Evolutionary conservation across 1,284 basidiomycete genomes (phyloP).

Genomic region (Coniferiporia weirii): DNA sequence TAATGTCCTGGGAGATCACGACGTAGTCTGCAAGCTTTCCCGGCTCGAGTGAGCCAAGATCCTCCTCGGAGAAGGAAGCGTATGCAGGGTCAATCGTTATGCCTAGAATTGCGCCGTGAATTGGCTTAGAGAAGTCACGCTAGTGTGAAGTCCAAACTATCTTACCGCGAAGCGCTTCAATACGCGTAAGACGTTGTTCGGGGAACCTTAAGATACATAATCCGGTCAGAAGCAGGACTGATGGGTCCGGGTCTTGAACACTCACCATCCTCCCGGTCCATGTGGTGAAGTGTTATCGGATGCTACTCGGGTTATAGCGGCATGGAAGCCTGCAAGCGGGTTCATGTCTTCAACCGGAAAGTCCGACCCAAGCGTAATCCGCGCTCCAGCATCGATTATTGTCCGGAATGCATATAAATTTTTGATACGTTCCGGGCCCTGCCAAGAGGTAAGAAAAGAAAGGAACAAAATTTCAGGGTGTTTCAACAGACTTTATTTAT

Average conservation of each 20-base stretch:
- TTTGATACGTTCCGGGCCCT: conserved; percentile 81
- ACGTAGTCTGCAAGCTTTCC: conserved; percentile 86
- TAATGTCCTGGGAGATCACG: conserved; percentile 77
- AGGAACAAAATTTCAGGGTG: background rate
- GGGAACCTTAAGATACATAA: conserved; percentile 56
- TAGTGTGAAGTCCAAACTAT: background rate
- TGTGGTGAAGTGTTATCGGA: conserved; percentile 74
- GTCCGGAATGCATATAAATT: conserved; percentile 84
- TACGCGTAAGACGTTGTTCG: conserved; percentile 68
- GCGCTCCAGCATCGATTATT: conserved; percentile 55
- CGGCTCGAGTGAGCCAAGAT: conserved; percentile 62
- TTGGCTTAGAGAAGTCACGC: background rate
- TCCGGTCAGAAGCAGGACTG: too few species aligned
- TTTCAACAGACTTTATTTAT: background rate
- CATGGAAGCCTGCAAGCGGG: conserved; percentile 77
- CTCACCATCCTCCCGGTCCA: conserved; percentile 76
- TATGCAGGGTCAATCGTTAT: conserved; percentile 81
- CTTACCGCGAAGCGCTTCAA: conserved; percentile 65
- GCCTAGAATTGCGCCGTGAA: conserved; percentile 29
- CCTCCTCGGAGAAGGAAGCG: conserved; percentile 76
- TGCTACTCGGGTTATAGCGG: conserved; percentile 76
- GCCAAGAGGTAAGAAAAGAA: background rate
- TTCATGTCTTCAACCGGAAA: conserved; percentile 84
- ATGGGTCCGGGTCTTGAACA: background rate
- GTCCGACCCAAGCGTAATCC: conserved; percentile 77